phyloP scores from a whole-genome alignment of 2,329 filamentous ascomycete species.

The Karstenula rhodostoma region DNA sequence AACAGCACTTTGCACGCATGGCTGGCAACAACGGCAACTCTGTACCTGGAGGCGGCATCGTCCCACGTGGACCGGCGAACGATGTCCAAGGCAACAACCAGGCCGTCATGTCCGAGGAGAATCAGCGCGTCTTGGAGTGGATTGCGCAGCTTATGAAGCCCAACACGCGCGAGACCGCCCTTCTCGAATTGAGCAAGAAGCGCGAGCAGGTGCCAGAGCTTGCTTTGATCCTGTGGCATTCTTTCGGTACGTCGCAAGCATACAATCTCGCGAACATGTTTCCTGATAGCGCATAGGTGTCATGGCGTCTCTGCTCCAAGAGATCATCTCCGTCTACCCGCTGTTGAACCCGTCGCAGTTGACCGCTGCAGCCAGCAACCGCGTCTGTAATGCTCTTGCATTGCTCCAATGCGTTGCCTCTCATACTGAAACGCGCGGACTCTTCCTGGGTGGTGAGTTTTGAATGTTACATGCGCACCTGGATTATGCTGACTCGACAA shows the following conservation, averaged over 20 bases:
- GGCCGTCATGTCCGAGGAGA: slow-evolving; percentile 79
- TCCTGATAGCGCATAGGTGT: slow-evolving; percentile 70
- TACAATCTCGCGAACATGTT: slow-evolving; percentile 1
- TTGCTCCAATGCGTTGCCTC: slow-evolving; percentile 96
- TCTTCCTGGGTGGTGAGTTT: slow-evolving; percentile 84
- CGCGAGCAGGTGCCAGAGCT: slow-evolving; percentile 96
- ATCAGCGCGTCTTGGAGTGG: slow-evolving; percentile 89
- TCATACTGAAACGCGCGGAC: slow-evolving; percentile 91
- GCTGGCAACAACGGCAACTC: slow-evolving; percentile 69
- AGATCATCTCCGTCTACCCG: slow-evolving; percentile 98
- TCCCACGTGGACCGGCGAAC: slow-evolving; percentile 49
- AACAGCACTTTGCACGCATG: slow-evolving; percentile 76
- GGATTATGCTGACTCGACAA: slow-evolving; percentile 50
- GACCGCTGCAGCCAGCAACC: slow-evolving; percentile 95
- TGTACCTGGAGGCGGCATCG: slow-evolving; percentile 44
- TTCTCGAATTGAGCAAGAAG: slow-evolving; percentile 98
- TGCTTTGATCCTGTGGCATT: slow-evolving; percentile 96
- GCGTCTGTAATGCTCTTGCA: slow-evolving; percentile 96
- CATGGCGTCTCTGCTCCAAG: slow-evolving; percentile 96
- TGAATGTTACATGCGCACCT: not conserved
- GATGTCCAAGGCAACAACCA: slow-evolving; percentile 48
- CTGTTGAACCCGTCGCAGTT: slow-evolving; percentile 96
- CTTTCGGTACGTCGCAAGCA: slow-evolving; percentile 73
- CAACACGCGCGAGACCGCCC: slow-evolving; percentile 83
- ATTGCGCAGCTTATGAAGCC: slow-evolving; percentile 92